Percentiles rank a stretch among this genome's conserved stretches.
phyloP scores from a whole-genome alignment of 2,329 filamentous ascomycete genomes.

The Pestalotiopsis sp. region DNA sequence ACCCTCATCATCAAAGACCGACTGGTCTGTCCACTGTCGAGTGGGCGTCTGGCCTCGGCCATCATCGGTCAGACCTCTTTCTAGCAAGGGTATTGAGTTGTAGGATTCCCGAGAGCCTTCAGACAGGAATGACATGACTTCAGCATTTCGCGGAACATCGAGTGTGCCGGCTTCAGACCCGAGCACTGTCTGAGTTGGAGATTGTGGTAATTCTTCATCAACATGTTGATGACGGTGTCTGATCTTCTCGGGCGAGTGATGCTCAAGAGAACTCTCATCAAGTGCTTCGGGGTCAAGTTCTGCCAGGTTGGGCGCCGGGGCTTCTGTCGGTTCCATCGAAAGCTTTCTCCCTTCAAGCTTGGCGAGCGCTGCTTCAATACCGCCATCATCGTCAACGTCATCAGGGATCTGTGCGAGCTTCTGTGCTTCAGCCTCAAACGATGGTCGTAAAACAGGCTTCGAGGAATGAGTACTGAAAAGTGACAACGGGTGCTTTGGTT shows the following conservation, averaged over 20 bases:
- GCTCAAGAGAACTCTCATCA: slow-evolving; percentile 27
- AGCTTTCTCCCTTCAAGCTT: slow-evolving; percentile 78
- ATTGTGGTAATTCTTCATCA: slow-evolving; percentile 38
- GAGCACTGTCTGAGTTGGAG: slow-evolving; percentile 14
- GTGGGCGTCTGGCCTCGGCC: slow-evolving; percentile 42
- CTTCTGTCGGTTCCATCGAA: slow-evolving; percentile 40
- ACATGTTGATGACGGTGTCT: slow-evolving; percentile 50
- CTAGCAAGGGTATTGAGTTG: slow-evolving; percentile 75
- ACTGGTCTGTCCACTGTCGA: slow-evolving; percentile 57
- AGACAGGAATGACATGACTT: slow-evolving; percentile 52
- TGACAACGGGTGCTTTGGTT: slow-evolving; percentile 49
- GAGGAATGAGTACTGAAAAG: slow-evolving; percentile 65
- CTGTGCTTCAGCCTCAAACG: slow-evolving; percentile 87
- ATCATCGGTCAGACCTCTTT: slow-evolving; percentile 64
- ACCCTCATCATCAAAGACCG: slow-evolving; percentile 52
- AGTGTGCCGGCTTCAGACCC: slow-evolving; percentile 16
- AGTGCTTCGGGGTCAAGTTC: slow-evolving; percentile 18
- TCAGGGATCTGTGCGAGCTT: slow-evolving; percentile 88
- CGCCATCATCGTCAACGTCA: slow-evolving; percentile 76
- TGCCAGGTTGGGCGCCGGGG: slow-evolving; percentile 24
- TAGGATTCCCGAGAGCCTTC: slow-evolving; percentile 74
- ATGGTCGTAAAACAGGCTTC: slow-evolving; percentile 67
- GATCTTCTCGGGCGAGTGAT: slow-evolving; percentile 41
- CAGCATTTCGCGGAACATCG: slow-evolving; percentile 32
- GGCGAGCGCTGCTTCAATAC: slow-evolving; percentile 87